phyloP scores from a whole-genome alignment of 495 filamentous ascomycete genomes.

The Penicillium diatomitis region DNA sequence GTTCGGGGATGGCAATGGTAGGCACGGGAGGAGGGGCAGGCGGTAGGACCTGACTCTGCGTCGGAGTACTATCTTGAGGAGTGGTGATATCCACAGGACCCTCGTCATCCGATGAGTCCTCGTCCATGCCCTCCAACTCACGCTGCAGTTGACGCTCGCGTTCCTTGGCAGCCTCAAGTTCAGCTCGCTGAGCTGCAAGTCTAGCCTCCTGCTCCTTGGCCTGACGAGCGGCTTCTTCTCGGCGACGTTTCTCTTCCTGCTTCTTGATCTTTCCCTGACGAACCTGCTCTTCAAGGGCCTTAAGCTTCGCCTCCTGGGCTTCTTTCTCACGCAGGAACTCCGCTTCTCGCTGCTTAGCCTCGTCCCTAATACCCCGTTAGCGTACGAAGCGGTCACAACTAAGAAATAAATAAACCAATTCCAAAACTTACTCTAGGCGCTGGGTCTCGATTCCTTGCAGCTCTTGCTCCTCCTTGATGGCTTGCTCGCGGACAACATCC shows the following conservation, averaged over 20 bases:
- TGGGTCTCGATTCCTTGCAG: slow-evolving; percentile 65
- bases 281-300: slow-evolving; percentile 87
- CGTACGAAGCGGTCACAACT: slow-evolving; percentile 18
- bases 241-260: slow-evolving; percentile 84
- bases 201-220: slow-evolving; percentile 83
- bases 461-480: slow-evolving; percentile 61
- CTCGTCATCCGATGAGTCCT: slow-evolving; percentile 80
- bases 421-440: slow-evolving; percentile 72
- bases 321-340: slow-evolving; percentile 72
- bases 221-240: slow-evolving; percentile 77
- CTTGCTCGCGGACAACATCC: slow-evolving; percentile 46
- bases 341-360: slow-evolving; percentile 65
- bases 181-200: slow-evolving; percentile 76
- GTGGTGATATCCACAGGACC: slow-evolving; percentile 65
- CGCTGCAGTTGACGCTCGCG: slow-evolving; percentile 79
- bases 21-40: slow-evolving; percentile 16
- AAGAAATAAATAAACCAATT: neutral
- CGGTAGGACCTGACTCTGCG: slow-evolving; percentile 50
- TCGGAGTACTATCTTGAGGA: slow-evolving; percentile 75
- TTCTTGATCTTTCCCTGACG: slow-evolving; percentile 94
- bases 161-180: slow-evolving; percentile 84
- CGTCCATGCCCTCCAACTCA: slow-evolving; percentile 75
- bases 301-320: slow-evolving; percentile 71
- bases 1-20: slow-evolving; percentile 15
- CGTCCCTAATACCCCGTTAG: slow-evolving; percentile 45